phyloP scores from a whole-genome alignment of 768 basidiomycete species.

The Termitomyces sp. region DNA sequence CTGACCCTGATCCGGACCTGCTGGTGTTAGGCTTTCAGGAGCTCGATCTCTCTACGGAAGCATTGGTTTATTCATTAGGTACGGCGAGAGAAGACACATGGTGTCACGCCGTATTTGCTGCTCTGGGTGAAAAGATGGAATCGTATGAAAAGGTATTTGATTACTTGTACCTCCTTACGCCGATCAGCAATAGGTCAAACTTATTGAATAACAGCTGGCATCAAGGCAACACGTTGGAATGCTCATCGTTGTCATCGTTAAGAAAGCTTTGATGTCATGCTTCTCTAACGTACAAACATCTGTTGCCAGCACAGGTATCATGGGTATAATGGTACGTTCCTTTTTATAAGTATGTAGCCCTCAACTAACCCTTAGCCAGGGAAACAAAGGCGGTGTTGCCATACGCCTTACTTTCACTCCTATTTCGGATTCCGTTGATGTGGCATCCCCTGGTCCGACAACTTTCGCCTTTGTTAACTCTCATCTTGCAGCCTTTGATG shows the following conservation, averaged over 20 bases:
- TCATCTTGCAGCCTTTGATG: conserved; percentile 83
- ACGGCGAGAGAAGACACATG: conserved; percentile 70
- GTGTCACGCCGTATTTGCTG: conserved; percentile 63
- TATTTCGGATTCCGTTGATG: conserved; percentile 12
- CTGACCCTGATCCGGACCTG: conserved; percentile 56
- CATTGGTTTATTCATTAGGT: conserved; percentile 67
- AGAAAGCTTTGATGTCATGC: conserved; percentile 44
- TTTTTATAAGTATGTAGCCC: not conserved
- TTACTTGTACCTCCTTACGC: not conserved
- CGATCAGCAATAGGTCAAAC: not conserved
- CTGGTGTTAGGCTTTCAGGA: conserved; percentile 82
- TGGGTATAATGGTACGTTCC: conserved; percentile 70
- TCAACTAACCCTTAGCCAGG: conserved; percentile 38
- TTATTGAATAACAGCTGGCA: not conserved
- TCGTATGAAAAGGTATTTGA: conserved; percentile 63
- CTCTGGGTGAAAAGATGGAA: conserved; percentile 63
- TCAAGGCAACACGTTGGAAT: conserved; percentile 12
- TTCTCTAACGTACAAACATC: conserved; percentile 54
- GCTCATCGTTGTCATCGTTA: conserved; percentile 42
- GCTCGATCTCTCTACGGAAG: conserved; percentile 75
- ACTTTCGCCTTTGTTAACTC: conserved; percentile 76
- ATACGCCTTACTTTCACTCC: conserved; percentile 58
- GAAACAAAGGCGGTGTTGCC: conserved; percentile 81
- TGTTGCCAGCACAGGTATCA: conserved; percentile 67
- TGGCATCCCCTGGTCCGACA: conserved; percentile 36